A percentile compares a stretch with the other conserved stretches of the same genome.
These are phyloP conservation scores for Lobulomyces angularis DNA, from an alignment of 192 early-diverging fungal species.

Conservation along the genomic window DNA sequence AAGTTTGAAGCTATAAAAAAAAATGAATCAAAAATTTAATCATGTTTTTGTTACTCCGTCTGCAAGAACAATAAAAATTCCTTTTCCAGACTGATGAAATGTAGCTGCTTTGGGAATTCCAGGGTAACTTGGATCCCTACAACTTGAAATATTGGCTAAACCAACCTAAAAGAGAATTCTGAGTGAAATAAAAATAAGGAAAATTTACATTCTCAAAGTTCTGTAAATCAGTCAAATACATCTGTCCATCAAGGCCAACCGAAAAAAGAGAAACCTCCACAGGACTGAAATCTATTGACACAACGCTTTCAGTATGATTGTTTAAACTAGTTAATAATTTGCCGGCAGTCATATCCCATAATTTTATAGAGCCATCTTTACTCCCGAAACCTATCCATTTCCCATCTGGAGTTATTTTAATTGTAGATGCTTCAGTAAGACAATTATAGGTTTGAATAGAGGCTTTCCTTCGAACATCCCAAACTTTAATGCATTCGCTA, in stretches of 20 bases:
- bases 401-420: conserved; percentile 49
- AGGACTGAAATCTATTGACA: conserved; percentile 40
- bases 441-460: conserved; percentile 51
- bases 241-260: conserved; percentile 18
- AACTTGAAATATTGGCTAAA: not conserved
- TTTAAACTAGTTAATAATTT: conserved; percentile 29
- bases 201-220: conserved; percentile 35
- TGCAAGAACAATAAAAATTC: not conserved
- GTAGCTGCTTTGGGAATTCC: not conserved
- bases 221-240: conserved; percentile 43
- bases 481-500: conserved; percentile 38
- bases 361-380: conserved; percentile 32
- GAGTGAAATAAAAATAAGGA: not conserved
- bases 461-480: conserved; percentile 48
- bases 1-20: conserved; percentile 17
- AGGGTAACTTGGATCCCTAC: not conserved
- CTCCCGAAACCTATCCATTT: conserved; percentile 43
- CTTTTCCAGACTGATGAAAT: conserved; percentile 5
- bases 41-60: not conserved
- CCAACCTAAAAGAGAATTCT: not conserved
- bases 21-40: conserved; percentile 6
- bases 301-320: conserved; percentile 21
- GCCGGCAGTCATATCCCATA: conserved; percentile 50
- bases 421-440: conserved; percentile 13
- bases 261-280: conserved; percentile 41